Evolutionary conservation across 108 stramenopile species (phyloP).

Genomic region (Epithemia pelagica): DNA sequence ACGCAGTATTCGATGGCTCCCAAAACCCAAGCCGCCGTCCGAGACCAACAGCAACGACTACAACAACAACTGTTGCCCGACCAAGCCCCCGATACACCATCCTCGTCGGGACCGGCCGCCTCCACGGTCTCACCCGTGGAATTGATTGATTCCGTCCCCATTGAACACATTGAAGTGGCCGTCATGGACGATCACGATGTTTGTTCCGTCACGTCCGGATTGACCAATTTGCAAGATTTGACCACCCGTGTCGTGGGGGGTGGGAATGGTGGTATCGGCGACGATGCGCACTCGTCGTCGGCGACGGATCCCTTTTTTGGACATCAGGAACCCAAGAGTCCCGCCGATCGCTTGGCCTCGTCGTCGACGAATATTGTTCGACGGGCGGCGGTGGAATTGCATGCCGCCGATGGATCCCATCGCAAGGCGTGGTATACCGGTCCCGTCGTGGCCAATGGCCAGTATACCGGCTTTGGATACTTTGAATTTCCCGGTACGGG

Average conservation of each 20-base stretch:
- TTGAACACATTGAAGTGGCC: conserved; percentile 15
- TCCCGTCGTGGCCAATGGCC: not conserved
- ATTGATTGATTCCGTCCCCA: conserved; percentile 4
- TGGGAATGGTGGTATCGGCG: not conserved
- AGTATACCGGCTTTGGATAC: conserved; percentile 2
- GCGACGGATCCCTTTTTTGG: not conserved
- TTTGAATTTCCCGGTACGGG: conserved; percentile 12
- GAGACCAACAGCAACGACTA: too few species aligned
- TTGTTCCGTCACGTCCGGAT: conserved; percentile 1
- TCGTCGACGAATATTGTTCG: not conserved
- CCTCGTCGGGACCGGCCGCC: too few species aligned
- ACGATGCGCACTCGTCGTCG: not conserved
- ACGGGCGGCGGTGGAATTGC: not conserved
- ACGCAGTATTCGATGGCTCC: not conserved
- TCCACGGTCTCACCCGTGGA: not conserved
- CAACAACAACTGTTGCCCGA: not conserved
- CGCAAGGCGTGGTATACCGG: conserved; percentile 8
- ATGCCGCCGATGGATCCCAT: conserved; percentile 6
- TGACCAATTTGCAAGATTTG: conserved; percentile 5
- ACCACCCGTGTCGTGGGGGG: not conserved
- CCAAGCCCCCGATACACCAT: not conserved
- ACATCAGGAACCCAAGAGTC: not conserved
- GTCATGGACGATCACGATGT: conserved; percentile 1
- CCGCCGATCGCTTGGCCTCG: not conserved
- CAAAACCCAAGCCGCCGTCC: not conserved